Conservation (phyloP, 192 early-diverging fungal genomes). For the Coemansia sp. region DNA sequence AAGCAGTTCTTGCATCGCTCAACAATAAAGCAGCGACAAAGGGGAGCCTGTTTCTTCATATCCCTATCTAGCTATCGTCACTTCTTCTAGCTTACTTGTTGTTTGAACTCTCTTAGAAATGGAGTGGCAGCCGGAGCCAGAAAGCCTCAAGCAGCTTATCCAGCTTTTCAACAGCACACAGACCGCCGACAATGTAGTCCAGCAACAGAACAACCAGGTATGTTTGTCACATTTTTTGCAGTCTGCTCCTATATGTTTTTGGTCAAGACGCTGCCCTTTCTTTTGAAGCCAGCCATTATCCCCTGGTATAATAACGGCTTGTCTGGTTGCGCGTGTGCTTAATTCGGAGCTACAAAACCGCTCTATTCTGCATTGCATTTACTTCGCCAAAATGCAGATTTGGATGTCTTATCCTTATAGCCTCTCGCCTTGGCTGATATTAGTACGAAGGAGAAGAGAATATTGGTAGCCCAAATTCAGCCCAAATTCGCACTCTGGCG, state of each 20-base stretch:
- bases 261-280: background rate
- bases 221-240: background rate
- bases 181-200: constrained; percentile 65
- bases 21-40: background rate
- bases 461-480: background rate
- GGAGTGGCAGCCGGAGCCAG: constrained; percentile 77
- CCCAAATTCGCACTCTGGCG: too few species aligned
- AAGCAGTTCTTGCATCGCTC: background rate
- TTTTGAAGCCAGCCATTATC: too few species aligned
- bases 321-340: background rate
- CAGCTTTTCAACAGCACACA: constrained; percentile 76
- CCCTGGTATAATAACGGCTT: too few species aligned
- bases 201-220: constrained; percentile 78
- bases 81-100: background rate
- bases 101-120: constrained; percentile 17
- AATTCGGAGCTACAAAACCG: background rate
- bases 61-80: background rate
- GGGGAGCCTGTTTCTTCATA: background rate
- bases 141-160: constrained; percentile 74
- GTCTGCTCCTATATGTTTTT: background rate
- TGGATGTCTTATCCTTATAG: background rate
- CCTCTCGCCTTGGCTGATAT: too few species aligned
- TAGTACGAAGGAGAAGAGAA: too few species aligned
- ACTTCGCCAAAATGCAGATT: background rate
- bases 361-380: background rate